Evolutionary conservation across 148 eudicot genomes (phyloP).

Genomic region (Fallopia convolvulus): DNA sequence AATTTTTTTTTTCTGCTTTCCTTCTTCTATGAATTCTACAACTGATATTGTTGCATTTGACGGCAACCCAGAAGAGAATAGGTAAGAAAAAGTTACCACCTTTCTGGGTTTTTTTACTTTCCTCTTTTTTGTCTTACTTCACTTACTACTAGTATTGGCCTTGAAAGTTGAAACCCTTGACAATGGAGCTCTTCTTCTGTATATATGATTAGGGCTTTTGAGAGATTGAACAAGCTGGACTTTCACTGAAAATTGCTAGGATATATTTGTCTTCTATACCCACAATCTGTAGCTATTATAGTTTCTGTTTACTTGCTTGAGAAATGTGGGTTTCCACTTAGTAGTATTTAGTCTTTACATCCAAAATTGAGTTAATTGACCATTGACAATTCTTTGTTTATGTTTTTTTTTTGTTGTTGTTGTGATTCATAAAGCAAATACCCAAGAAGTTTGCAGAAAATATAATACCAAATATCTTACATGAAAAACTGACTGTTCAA

Average conservation of each 20-base stretch:
- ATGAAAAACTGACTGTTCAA: conserved; percentile 12
- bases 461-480: conserved; percentile 7
- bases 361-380: background rate
- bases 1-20: background rate
- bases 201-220: background rate
- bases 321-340: background rate
- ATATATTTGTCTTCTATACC: too few species aligned
- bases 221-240: background rate
- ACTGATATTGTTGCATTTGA: too few species aligned
- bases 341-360: background rate
- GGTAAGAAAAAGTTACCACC: background rate
- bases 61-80: background rate
- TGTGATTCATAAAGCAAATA: conserved; percentile 9
- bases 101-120: background rate
- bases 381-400: too few species aligned
- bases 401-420: too few species aligned
- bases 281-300: too few species aligned
- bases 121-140: background rate
- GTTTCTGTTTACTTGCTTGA: background rate
- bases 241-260: background rate
- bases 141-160: background rate
- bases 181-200: background rate
- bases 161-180: background rate
- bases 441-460: conserved; percentile 23
- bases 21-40: background rate